Conservation (phyloP, 352 stramenopile genomes). For the Phytopythium litorale region DNA sequence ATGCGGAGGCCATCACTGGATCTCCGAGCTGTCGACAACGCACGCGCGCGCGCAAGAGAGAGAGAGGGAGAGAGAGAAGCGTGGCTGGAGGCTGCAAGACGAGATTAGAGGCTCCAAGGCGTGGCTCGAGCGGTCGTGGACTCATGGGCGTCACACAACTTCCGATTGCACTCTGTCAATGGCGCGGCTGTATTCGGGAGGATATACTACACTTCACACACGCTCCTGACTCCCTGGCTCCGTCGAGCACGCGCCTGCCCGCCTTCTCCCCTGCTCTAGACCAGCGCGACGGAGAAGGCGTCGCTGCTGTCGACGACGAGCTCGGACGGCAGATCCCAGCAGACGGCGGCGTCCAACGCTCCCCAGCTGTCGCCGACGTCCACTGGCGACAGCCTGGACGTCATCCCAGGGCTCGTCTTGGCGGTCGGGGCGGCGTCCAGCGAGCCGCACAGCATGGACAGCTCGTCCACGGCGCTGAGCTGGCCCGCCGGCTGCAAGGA, state of each 20-base stretch:
- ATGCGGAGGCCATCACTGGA: too few species aligned
- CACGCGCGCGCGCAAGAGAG: too few species aligned
- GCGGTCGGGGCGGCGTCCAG: constrained; percentile 15
- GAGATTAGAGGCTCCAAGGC: too few species aligned
- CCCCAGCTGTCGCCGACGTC: constrained; percentile 33
- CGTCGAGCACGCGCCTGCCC: too few species aligned
- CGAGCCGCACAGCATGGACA: constrained; percentile 11
- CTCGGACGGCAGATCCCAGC: constrained; percentile 20
- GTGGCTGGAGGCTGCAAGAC: too few species aligned
- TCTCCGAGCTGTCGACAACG: too few species aligned
- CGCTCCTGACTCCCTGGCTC: too few species aligned
- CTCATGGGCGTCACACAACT: too few species aligned
- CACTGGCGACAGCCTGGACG: constrained; percentile 31
- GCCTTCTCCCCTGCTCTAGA: background rate
- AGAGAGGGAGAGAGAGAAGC: too few species aligned
- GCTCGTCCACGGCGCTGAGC: constrained; percentile 10
- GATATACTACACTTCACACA: background rate
- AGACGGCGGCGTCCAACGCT: constrained; percentile 21
- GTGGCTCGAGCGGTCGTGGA: too few species aligned
- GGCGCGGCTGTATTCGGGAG: background rate
- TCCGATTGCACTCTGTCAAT: background rate
- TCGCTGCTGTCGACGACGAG: background rate
- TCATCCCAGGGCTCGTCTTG: background rate
- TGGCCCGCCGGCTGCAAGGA: constrained; percentile 13
- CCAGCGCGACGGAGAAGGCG: background rate